A percentile compares a stretch with the other conserved stretches of the same genome.
Evolutionary conservation across 2,329 filamentous ascomycete species (phyloP).

Genomic region (Lizonia empirigonia): DNA sequence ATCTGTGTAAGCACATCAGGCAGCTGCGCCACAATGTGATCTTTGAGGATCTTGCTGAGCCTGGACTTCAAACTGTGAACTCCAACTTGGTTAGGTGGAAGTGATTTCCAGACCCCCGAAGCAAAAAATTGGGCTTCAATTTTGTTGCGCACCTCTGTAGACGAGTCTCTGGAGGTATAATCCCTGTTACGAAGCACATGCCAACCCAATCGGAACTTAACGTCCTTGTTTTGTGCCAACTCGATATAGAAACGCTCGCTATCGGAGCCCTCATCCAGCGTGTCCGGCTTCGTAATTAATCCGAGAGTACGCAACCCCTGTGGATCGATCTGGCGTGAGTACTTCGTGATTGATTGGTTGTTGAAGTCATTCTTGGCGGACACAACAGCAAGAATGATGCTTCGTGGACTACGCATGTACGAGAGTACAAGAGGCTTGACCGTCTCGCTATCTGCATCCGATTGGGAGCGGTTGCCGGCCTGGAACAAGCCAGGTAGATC

Average conservation of each 20-base stretch:
- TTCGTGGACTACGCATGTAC: slow-evolving; percentile 65
- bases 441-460: slow-evolving; percentile 39
- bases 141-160: slow-evolving; percentile 46
- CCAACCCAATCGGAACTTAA: slow-evolving; percentile 56
- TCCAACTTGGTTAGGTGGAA: slow-evolving; percentile 40
- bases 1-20: slow-evolving; percentile 38
- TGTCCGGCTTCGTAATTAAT: slow-evolving; percentile 63
- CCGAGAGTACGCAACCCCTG: slow-evolving; percentile 57
- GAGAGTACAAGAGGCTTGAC: slow-evolving; percentile 48
- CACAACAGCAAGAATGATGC: slow-evolving; percentile 61
- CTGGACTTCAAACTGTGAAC: slow-evolving; percentile 22
- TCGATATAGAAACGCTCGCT: slow-evolving; percentile 50
- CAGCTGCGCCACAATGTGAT: slow-evolving; percentile 27
- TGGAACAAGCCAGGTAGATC: slow-evolving; percentile 50
- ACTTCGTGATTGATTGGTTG: slow-evolving; percentile 62
- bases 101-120: slow-evolving; percentile 39
- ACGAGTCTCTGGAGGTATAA: slow-evolving; percentile 34
- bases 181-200: slow-evolving; percentile 58
- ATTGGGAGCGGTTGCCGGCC: slow-evolving; percentile 37
- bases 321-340: slow-evolving; percentile 56
- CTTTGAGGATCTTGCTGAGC: slow-evolving; percentile 30
- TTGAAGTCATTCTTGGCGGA: slow-evolving; percentile 55
- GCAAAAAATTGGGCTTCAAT: slow-evolving; percentile 46
- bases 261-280: slow-evolving; percentile 46
- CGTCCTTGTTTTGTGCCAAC: slow-evolving; percentile 47